Percentiles rank a stretch among this genome's conserved stretches.
Conservation (phyloP, 768 basidiomycete genomes). For the Phylloporus rhodoxanthus region DNA sequence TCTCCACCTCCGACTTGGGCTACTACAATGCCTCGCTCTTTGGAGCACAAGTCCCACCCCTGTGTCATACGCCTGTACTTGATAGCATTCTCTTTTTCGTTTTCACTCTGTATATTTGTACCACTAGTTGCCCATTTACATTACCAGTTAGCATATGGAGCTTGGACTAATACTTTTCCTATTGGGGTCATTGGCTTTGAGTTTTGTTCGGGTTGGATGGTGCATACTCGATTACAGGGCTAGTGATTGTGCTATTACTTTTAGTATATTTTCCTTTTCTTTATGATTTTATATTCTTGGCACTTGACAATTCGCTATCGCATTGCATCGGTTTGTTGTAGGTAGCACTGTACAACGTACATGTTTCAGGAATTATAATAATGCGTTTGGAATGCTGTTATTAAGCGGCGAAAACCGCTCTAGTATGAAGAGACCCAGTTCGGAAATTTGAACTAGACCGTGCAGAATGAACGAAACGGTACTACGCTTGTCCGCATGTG, state of each 20-base stretch:
- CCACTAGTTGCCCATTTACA: slow-evolving; percentile 31
- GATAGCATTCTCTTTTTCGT: slow-evolving; percentile 24
- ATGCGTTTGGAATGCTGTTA: background rate
- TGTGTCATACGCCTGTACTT: slow-evolving; percentile 33
- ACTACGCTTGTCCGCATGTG: background rate
- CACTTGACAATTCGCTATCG: slow-evolving; percentile 23
- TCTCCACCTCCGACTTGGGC: slow-evolving; percentile 13
- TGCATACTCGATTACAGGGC: slow-evolving; percentile 27
- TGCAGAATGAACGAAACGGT: slow-evolving; percentile 6
- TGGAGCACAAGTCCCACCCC: slow-evolving; percentile 5
- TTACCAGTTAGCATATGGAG: slow-evolving; percentile 30
- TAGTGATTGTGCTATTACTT: slow-evolving; percentile 28
- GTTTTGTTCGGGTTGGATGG: slow-evolving; percentile 25
- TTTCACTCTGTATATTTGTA: slow-evolving; percentile 30
- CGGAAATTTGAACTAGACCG: background rate
- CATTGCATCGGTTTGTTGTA: slow-evolving; percentile 28
- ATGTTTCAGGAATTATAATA: slow-evolving; percentile 10
- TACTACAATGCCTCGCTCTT: slow-evolving; percentile 1
- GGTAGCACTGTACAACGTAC: slow-evolving; percentile 25
- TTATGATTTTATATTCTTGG: slow-evolving; percentile 29
- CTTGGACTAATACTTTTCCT: slow-evolving; percentile 29
- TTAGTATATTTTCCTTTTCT: slow-evolving; percentile 15
- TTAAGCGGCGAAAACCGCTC: background rate
- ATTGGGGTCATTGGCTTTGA: slow-evolving; percentile 26
- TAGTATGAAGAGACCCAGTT: background rate